Percentiles rank a stretch among this genome's conserved stretches.
Conservation (phyloP, 495 filamentous ascomycete genomes). For the Lasiosphaeriaceae sp. region DNA sequence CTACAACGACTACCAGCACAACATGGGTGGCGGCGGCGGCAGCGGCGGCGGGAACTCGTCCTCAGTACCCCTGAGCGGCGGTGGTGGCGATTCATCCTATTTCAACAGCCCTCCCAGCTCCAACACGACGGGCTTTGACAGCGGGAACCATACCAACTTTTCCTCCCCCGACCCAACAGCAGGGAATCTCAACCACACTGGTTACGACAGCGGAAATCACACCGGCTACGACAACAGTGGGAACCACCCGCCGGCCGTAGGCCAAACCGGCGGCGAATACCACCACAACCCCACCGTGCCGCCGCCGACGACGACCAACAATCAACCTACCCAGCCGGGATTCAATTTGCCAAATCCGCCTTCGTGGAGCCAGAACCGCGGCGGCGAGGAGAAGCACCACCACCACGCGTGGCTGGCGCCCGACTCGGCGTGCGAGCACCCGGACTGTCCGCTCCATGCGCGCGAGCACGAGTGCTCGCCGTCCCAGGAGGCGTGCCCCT, state of each 20-base stretch:
- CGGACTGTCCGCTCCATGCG: conserved; percentile 12
- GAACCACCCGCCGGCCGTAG: neutral
- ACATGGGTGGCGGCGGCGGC: neutral
- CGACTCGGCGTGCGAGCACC: conserved; percentile 14
- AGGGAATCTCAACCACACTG: neutral
- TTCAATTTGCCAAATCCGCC: conserved; percentile 11
- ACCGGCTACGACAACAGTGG: neutral
- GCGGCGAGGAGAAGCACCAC: conserved; percentile 10
- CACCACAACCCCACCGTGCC: neutral
- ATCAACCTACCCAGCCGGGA: neutral
- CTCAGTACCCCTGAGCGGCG: neutral
- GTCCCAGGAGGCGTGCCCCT: neutral
- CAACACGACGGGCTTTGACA: neutral
- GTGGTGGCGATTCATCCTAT: neutral
- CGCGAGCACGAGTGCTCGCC: conserved; percentile 8
- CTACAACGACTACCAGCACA: neutral
- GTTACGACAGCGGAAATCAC: neutral
- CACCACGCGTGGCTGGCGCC: conserved; percentile 20
- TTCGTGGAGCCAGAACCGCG: neutral
- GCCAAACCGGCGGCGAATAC: neutral
- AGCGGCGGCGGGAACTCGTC: neutral
- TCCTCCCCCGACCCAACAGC: too few species aligned
- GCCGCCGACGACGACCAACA: neutral
- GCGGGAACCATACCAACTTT: neutral
- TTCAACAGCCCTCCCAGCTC: neutral